Evolutionary conservation across 345 rosid species (phyloP).

Genomic region (Brassica nigra): DNA sequence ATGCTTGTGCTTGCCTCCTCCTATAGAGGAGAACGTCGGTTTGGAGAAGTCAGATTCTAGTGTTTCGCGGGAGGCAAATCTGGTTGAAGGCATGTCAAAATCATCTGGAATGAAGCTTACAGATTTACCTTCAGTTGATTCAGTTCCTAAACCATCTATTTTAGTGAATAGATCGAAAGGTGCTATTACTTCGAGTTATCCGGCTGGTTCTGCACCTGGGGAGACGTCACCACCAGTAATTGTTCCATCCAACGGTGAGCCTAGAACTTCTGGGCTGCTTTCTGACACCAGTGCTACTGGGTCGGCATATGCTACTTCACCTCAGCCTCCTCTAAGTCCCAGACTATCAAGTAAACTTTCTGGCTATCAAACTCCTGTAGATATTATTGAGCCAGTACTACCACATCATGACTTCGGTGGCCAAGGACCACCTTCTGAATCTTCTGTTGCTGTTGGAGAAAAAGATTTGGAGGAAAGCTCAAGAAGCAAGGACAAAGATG

Average conservation of each 20-base stretch:
- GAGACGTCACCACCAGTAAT: conserved; percentile 44
- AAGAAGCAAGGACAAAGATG: conserved; percentile 53
- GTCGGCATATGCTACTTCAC: conserved; percentile 46
- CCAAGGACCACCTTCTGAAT: conserved; percentile 49
- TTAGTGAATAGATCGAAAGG: conserved; percentile 42
- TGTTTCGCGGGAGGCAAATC: conserved; percentile 43
- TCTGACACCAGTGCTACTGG: conserved; percentile 53
- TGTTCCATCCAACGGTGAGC: conserved; percentile 42
- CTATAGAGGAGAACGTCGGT: conserved; percentile 56
- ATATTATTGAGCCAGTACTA: conserved; percentile 46
- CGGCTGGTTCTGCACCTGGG: conserved; percentile 40
- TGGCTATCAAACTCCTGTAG: conserved; percentile 49
- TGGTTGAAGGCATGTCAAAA: conserved; percentile 51
- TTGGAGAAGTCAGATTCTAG: conserved; percentile 58
- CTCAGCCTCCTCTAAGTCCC: conserved; percentile 63
- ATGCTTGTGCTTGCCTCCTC: conserved; percentile 76
- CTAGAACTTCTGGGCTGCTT: conserved; percentile 45
- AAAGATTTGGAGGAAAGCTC: conserved; percentile 48
- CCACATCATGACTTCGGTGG: conserved; percentile 48
- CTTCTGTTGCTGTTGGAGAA: conserved; percentile 46
- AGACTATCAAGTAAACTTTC: conserved; percentile 53
- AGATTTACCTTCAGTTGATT: conserved; percentile 45
- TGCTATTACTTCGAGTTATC: conserved; percentile 36
- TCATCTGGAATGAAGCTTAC: conserved; percentile 44
- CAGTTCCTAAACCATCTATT: conserved; percentile 43